Evolutionary conservation across 2,329 filamentous ascomycete species (phyloP).

Genomic region (Zasmidium cellare): DNA sequence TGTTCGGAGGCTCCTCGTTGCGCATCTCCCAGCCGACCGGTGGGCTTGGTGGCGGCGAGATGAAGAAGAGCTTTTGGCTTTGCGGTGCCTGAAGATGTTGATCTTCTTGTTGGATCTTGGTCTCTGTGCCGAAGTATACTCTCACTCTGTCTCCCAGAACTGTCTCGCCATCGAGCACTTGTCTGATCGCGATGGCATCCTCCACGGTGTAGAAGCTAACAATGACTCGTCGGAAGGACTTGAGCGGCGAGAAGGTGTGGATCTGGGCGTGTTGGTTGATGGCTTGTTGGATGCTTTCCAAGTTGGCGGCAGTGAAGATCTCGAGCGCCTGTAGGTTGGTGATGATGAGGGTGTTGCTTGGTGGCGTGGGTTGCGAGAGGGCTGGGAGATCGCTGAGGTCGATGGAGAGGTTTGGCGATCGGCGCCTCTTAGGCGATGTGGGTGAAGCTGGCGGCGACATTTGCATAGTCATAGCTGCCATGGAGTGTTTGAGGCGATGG

Average conservation of each 20-base stretch:
- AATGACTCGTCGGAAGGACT: conserved; percentile 79
- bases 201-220: conserved; percentile 73
- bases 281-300: conserved; percentile 71
- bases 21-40: conserved; percentile 66
- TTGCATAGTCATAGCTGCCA: conserved; percentile 18
- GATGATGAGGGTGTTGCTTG: conserved; percentile 81
- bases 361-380: conserved; percentile 68
- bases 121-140: conserved; percentile 62
- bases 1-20: conserved; percentile 65
- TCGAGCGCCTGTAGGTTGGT: conserved; percentile 74
- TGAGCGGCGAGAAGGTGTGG: conserved; percentile 76
- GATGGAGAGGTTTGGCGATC: conserved; percentile 37
- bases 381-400: conserved; percentile 44
- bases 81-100: conserved; percentile 57
- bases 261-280: conserved; percentile 70
- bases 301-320: conserved; percentile 73
- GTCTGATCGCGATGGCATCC: conserved; percentile 69
- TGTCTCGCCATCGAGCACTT: conserved; percentile 71
- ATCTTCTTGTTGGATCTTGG: conserved; percentile 45
- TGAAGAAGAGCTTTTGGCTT: conserved; percentile 65
- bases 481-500: not conserved
- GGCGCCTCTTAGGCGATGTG: conserved; percentile 25
- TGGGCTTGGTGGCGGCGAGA: conserved; percentile 63
- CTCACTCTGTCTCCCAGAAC: conserved; percentile 69
- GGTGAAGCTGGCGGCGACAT: conserved; percentile 13